phyloP scores from a whole-genome alignment of 257 asterid species.

The Schizonepeta tenuifolia region DNA sequence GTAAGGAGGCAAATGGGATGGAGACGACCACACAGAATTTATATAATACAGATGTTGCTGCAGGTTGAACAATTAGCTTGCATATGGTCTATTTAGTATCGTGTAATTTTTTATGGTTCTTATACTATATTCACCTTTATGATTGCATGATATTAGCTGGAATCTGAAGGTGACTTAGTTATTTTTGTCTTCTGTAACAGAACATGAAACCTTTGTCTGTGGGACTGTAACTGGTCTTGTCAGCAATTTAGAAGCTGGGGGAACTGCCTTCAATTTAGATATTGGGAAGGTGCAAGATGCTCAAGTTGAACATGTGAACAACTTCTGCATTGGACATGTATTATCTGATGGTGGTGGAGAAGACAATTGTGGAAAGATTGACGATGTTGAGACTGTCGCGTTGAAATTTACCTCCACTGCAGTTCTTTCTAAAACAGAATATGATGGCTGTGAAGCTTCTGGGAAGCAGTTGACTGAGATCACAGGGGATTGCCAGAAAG shows the following conservation, averaged over 20 bases:
- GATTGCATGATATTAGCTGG: background rate
- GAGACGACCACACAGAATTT: constrained; percentile 16
- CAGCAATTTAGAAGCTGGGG: constrained; percentile 28
- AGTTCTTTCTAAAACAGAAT: constrained; percentile 27
- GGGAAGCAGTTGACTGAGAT: constrained; percentile 30
- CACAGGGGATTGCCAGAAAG: constrained; percentile 24
- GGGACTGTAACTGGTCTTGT: constrained; percentile 31
- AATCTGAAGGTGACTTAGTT: background rate
- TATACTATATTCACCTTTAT: background rate
- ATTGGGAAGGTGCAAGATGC: constrained; percentile 6
- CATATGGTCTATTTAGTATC: constrained; percentile 8
- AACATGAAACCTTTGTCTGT: constrained; percentile 27
- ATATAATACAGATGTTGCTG: constrained; percentile 25
- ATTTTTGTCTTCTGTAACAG: constrained; percentile 29
- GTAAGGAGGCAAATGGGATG: constrained; percentile 28
- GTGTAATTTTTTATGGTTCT: background rate
- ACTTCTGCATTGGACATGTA: constrained; percentile 16
- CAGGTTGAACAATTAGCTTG: constrained; percentile 36
- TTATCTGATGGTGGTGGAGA: constrained; percentile 7
- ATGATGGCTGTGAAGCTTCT: constrained; percentile 34
- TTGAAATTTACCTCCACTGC: constrained; percentile 7
- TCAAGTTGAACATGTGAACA: constrained; percentile 27
- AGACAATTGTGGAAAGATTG: constrained; percentile 18
- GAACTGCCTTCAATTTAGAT: background rate
- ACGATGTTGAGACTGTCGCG: constrained; percentile 29